phyloP scores from a whole-genome alignment of 805 yeast genomes.

The Vanderwaltozyma polyspora region DNA sequence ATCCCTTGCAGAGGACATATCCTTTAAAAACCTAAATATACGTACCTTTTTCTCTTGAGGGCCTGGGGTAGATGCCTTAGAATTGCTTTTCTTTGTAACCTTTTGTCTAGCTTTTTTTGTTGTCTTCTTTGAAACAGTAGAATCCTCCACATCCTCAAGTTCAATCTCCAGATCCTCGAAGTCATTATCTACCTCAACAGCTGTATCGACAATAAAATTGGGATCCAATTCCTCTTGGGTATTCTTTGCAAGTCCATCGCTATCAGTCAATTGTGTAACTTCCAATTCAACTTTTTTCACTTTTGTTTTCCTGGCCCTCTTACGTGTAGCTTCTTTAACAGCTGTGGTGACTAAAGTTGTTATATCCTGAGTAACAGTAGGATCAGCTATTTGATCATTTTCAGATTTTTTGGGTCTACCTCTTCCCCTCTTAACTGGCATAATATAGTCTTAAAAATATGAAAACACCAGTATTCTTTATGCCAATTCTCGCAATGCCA shows the following conservation, averaged over 20 bases:
- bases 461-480: too few relatives aligned
- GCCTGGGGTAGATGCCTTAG: slow-evolving; percentile 5
- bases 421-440: slow-evolving; percentile 4
- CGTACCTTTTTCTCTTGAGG: slow-evolving; percentile 15
- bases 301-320: too few relatives aligned
- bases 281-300: too few relatives aligned
- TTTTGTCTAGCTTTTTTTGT: slow-evolving; percentile 4
- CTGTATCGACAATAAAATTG: too few relatives aligned
- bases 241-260: too few relatives aligned
- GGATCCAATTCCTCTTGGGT: too few relatives aligned
- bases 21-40: slow-evolving; percentile 21
- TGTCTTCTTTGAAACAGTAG: slow-evolving; percentile 1
- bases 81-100: neutral
- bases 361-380: neutral
- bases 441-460: too few relatives aligned
- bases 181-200: too few relatives aligned
- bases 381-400: too few relatives aligned
- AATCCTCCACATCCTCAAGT: slow-evolving; percentile 5
- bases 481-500: too few relatives aligned
- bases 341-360: slow-evolving; percentile 5
- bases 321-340: slow-evolving; percentile 4
- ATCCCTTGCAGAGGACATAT: slow-evolving; percentile 32
- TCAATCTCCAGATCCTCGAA: slow-evolving; percentile 9
- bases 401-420: slow-evolving; percentile 13
- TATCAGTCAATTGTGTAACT: too few relatives aligned